Conservation (phyloP, 1,284 basidiomycete genomes). For the Cerrena zonata region DNA sequence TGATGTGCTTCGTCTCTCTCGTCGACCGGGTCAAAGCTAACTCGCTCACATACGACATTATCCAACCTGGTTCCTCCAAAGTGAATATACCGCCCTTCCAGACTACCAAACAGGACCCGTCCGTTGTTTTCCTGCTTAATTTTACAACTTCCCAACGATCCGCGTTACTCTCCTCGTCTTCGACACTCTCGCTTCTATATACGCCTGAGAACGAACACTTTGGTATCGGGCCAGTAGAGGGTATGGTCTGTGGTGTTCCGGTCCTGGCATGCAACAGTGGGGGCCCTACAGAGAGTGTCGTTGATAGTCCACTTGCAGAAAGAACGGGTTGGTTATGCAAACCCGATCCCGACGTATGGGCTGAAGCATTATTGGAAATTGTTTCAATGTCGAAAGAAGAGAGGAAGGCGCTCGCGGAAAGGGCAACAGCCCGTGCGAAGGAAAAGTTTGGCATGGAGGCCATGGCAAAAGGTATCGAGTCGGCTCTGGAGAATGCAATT, state of each 20-base stretch:
- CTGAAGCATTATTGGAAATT: slow-evolving; percentile 59
- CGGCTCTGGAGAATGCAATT: slow-evolving; percentile 48
- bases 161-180: slow-evolving; percentile 60
- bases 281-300: slow-evolving; percentile 86
- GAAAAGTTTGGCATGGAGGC: slow-evolving; percentile 55
- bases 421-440: slow-evolving; percentile 56
- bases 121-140: slow-evolving; percentile 82
- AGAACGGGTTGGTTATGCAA: slow-evolving; percentile 68
- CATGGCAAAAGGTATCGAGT: slow-evolving; percentile 60
- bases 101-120: slow-evolving; percentile 34
- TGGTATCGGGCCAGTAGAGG: slow-evolving; percentile 94
- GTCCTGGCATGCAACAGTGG: slow-evolving; percentile 87
- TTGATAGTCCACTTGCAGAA: slow-evolving; percentile 43
- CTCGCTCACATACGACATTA: slow-evolving; percentile 51
- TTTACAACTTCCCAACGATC: slow-evolving; percentile 78
- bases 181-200: slow-evolving; percentile 77
- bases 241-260: slow-evolving; percentile 86
- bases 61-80: slow-evolving; percentile 36
- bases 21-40: slow-evolving; percentile 48
- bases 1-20: slow-evolving; percentile 55
- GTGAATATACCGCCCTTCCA: slow-evolving; percentile 9
- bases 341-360: slow-evolving; percentile 64
- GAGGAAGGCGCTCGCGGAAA: slow-evolving; percentile 42
- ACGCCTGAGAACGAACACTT: slow-evolving; percentile 96
- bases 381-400: slow-evolving; percentile 44